These are phyloP conservation scores for Rehmannia glutinosa DNA, from an alignment of 257 asterid genomes.

Conservation along the genomic window DNA sequence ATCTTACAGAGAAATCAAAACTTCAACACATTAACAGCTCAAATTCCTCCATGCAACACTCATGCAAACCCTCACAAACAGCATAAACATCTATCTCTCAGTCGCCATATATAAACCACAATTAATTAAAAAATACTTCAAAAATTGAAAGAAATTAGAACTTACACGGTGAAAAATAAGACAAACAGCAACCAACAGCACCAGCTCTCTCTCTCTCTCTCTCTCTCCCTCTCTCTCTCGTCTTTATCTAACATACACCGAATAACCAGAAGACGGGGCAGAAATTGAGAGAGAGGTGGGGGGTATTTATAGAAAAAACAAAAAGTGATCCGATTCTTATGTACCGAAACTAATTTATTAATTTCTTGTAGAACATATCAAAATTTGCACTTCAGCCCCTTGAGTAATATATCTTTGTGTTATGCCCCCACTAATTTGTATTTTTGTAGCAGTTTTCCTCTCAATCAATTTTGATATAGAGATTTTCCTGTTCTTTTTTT, in stretches of 20 bases:
- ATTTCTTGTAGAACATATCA: background rate
- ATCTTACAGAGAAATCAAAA: slow-evolving; percentile 11
- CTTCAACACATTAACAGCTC: background rate
- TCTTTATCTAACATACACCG: background rate
- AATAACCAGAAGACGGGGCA: slow-evolving; percentile 16
- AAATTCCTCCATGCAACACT: slow-evolving; percentile 13
- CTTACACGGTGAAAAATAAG: slow-evolving; percentile 33
- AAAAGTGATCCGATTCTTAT: slow-evolving; percentile 48
- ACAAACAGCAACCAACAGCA: slow-evolving; percentile 26
- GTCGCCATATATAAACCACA: background rate
- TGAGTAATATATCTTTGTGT: background rate
- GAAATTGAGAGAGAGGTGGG: slow-evolving; percentile 10
- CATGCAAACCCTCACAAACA: background rate
- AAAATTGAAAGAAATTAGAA: slow-evolving; percentile 10
- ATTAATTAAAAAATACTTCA: background rate
- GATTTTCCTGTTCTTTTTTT: too few species aligned
- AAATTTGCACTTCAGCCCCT: slow-evolving; percentile 17
- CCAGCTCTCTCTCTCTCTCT: slow-evolving; percentile 27
- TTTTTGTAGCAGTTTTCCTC: too few species aligned
- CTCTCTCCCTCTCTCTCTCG: slow-evolving; percentile 24
- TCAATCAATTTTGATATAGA: too few species aligned
- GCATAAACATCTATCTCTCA: background rate
- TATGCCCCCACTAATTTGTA: background rate
- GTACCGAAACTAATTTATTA: slow-evolving; percentile 10
- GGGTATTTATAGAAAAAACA: slow-evolving; percentile 52